Evolutionary conservation across 441 rosid genomes (phyloP).

Genomic region (Gossypium schwendimanii): DNA sequence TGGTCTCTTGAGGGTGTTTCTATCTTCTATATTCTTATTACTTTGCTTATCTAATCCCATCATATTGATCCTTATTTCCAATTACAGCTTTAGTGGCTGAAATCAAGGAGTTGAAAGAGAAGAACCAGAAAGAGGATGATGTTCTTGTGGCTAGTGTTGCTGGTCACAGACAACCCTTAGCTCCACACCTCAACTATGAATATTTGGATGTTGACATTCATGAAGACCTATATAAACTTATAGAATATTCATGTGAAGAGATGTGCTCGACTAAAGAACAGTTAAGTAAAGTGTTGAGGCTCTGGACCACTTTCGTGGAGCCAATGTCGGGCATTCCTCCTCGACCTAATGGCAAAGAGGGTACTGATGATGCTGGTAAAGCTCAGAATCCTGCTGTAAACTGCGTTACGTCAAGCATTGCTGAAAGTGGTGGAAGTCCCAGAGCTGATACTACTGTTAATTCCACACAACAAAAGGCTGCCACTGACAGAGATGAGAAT

Average conservation of each 20-base stretch:
- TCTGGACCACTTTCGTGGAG: constrained; percentile 88
- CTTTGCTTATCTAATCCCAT: not conserved
- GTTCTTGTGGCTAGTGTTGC: constrained; percentile 18
- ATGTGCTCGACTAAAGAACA: constrained; percentile 90
- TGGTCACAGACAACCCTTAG: constrained; percentile 15
- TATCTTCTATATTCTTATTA: not conserved
- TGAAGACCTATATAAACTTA: constrained; percentile 83
- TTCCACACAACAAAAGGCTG: constrained; percentile 17
- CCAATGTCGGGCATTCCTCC: constrained; percentile 67
- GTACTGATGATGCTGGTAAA: constrained; percentile 47
- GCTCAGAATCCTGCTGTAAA: constrained; percentile 30
- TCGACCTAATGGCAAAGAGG: constrained; percentile 42
- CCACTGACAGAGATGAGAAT: constrained; percentile 38
- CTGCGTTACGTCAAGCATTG: constrained; percentile 36
- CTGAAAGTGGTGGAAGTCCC: constrained; percentile 51
- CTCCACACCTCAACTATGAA: constrained; percentile 13
- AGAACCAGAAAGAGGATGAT: constrained; percentile 21
- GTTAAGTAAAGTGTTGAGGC: constrained; percentile 68
- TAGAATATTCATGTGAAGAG: constrained; percentile 91
- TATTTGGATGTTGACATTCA: constrained; percentile 59
- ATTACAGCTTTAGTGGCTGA: constrained; percentile 73
- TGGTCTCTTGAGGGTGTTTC: not conserved
- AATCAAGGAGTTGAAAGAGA: constrained; percentile 77
- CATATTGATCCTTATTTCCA: not conserved
- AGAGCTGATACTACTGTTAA: constrained; percentile 27